These are phyloP conservation scores for Mortierella sp. DNA, from an alignment of 371 early-diverging fungal genomes.

Conservation along the genomic window DNA sequence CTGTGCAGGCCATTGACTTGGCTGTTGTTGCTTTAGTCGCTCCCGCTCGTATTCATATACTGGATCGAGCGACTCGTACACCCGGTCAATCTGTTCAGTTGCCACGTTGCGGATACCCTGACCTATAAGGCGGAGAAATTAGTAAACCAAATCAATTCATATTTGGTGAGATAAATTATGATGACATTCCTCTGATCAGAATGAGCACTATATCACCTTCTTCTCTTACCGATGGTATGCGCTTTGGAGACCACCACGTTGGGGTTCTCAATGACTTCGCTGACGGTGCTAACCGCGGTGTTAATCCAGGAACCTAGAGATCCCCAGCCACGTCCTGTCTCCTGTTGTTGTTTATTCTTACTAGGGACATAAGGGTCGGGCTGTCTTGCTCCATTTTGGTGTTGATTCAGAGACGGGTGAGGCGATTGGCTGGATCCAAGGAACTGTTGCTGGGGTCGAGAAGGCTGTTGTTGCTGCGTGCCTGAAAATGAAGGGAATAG, in stretches of 20 bases:
- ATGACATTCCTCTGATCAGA: neutral
- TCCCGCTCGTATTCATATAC: slow-evolving; percentile 53
- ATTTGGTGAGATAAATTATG: neutral
- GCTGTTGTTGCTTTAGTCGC: slow-evolving; percentile 23
- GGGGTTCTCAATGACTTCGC: slow-evolving; percentile 54
- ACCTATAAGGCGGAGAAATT: slow-evolving; percentile 10
- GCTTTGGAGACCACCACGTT: slow-evolving; percentile 55
- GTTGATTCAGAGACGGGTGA: neutral
- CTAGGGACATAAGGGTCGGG: neutral
- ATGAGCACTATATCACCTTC: neutral
- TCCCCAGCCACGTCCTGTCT: slow-evolving; percentile 36
- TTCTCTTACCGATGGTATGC: slow-evolving; percentile 41
- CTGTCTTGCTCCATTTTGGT: neutral
- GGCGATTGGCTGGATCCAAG: slow-evolving; percentile 1
- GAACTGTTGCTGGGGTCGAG: neutral
- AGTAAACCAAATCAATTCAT: neutral
- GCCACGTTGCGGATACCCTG: slow-evolving; percentile 53
- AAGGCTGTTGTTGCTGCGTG: neutral
- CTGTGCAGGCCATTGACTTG: neutral
- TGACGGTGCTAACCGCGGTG: slow-evolving; percentile 54
- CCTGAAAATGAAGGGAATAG: neutral
- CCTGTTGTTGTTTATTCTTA: slow-evolving; percentile 12
- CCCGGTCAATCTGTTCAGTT: slow-evolving; percentile 48
- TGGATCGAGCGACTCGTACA: slow-evolving; percentile 54
- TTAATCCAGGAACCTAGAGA: slow-evolving; percentile 54